These are phyloP conservation scores for Omphalotus guepiniiformis DNA, from an alignment of 768 basidiomycete species.

Conservation along the genomic window DNA sequence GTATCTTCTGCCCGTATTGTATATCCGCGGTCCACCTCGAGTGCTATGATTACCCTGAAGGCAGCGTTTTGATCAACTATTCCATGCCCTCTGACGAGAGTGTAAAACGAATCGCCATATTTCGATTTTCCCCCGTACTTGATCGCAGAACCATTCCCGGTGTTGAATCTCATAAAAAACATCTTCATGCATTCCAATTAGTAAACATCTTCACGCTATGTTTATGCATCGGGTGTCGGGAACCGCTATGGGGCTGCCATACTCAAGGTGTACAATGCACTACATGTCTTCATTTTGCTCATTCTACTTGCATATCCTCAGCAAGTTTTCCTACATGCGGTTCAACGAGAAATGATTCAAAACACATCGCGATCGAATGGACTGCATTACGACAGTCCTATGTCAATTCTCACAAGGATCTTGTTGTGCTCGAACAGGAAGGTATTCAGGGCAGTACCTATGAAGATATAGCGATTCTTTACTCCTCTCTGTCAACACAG, in stretches of 20 bases:
- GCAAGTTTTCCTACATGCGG: conserved; percentile 36
- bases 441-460: conserved; percentile 46
- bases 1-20: conserved; percentile 68
- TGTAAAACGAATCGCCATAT: conserved; percentile 55
- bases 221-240: conserved; percentile 62
- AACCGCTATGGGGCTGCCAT: conserved; percentile 70
- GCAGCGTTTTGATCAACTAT: conserved; percentile 56
- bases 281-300: conserved; percentile 58
- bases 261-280: conserved; percentile 63
- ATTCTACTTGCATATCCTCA: conserved; percentile 43
- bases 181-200: conserved; percentile 48
- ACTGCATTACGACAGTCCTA: conserved; percentile 53
- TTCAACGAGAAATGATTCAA: conserved; percentile 32
- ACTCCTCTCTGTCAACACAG: conserved; percentile 61
- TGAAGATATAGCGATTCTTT: conserved; percentile 67
- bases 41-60: conserved; percentile 72
- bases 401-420: conserved; percentile 43
- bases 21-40: conserved; percentile 68
- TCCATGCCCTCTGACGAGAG: conserved; percentile 36
- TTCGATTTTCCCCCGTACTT: conserved; percentile 53
- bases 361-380: conserved; percentile 50
- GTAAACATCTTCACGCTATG: conserved; percentile 71
- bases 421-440: conserved; percentile 37
- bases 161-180: conserved; percentile 18
- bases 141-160: conserved; percentile 23